phyloP scores from a whole-genome alignment of 805 yeast species.

The Starmerella vaccinii region DNA sequence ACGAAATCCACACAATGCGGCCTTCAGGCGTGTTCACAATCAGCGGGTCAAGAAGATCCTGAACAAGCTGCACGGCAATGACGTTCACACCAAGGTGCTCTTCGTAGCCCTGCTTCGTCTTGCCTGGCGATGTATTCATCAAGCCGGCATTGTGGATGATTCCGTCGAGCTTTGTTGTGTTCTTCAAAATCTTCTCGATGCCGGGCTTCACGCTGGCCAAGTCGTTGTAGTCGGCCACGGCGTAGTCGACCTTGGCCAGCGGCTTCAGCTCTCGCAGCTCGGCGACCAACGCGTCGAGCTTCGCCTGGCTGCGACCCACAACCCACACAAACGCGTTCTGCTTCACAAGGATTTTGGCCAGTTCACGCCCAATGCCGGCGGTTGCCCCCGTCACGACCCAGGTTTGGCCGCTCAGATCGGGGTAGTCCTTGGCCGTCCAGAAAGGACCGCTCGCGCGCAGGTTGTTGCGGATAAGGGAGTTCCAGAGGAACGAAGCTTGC shows the following conservation, averaged over 20 bases:
- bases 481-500: background rate
- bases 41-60: slow-evolving; percentile 32
- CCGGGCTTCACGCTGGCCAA: slow-evolving; percentile 24
- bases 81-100: slow-evolving; percentile 40
- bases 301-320: slow-evolving; percentile 33
- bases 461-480: background rate
- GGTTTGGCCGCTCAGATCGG: slow-evolving; percentile 32
- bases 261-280: slow-evolving; percentile 26
- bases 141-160: slow-evolving; percentile 26
- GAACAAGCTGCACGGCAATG: slow-evolving; percentile 40
- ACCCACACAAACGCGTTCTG: slow-evolving; percentile 32
- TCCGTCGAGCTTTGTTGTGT: slow-evolving; percentile 19
- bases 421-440: slow-evolving; percentile 19
- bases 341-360: slow-evolving; percentile 11
- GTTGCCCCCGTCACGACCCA: slow-evolving; percentile 27
- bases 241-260: slow-evolving; percentile 19
- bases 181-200: slow-evolving; percentile 12
- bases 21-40: slow-evolving; percentile 32
- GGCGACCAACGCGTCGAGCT: slow-evolving; percentile 29
- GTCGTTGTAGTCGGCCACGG: slow-evolving; percentile 24
- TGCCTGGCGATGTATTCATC: slow-evolving; percentile 30
- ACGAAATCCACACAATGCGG: slow-evolving; percentile 40
- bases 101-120: slow-evolving; percentile 40
- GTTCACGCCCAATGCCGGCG: slow-evolving; percentile 23
- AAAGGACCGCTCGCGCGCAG: slow-evolving; percentile 6